phyloP scores from a whole-genome alignment of 345 rosid genomes.

The Ricinus communis region DNA sequence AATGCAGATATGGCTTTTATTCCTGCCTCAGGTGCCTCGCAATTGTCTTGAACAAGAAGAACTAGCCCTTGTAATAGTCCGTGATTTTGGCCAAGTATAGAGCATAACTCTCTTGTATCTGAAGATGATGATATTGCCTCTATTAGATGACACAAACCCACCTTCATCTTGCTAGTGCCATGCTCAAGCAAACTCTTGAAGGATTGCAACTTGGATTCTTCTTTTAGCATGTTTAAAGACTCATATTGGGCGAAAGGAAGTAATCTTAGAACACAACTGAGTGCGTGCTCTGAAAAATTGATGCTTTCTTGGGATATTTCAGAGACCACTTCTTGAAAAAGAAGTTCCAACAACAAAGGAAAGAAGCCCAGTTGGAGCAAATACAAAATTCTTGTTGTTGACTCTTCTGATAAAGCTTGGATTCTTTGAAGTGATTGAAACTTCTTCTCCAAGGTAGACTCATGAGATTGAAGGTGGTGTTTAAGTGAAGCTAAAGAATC shows the following conservation, averaged over 20 bases:
- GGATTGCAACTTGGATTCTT: constrained; percentile 39
- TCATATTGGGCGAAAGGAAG: constrained; percentile 27
- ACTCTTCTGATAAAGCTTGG: constrained; percentile 27
- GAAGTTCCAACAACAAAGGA: constrained; percentile 40
- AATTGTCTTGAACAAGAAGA: constrained; percentile 26
- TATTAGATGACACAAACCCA: constrained; percentile 42
- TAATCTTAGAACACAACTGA: constrained; percentile 39
- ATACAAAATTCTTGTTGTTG: constrained; percentile 22
- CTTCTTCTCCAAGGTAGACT: constrained; percentile 29
- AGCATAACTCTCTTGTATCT: constrained; percentile 43
- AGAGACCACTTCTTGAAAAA: constrained; percentile 33
- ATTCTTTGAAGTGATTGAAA: constrained; percentile 31
- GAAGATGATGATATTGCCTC: constrained; percentile 41
- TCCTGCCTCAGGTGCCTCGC: constrained; percentile 31
- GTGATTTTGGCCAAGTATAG: constrained; percentile 25
- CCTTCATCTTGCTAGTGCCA: constrained; percentile 31
- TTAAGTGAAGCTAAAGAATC: constrained; percentile 38
- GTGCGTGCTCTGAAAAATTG: constrained; percentile 35
- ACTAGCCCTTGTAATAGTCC: constrained; percentile 26
- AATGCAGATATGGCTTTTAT: constrained; percentile 45
- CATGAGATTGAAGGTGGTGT: constrained; percentile 40
- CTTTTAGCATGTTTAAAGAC: constrained; percentile 38
- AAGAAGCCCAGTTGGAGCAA: constrained; percentile 46
- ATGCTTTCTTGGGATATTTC: constrained; percentile 26
- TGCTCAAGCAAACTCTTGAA: constrained; percentile 37